Conservation (phyloP, 345 rosid species). For the Eucalyptus sideroxylon region DNA sequence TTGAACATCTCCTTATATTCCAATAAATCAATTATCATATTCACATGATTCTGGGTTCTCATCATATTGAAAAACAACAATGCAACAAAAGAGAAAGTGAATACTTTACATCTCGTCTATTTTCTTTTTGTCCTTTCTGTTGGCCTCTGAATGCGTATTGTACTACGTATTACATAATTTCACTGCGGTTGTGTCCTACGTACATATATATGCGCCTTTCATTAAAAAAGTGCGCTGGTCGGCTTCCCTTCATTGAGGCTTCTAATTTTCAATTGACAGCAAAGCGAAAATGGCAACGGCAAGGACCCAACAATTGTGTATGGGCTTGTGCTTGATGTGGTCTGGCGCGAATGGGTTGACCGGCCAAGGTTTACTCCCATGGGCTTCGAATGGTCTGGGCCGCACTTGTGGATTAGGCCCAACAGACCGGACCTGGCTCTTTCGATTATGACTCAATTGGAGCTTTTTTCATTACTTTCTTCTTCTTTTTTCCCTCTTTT, state of each 20-base stretch:
- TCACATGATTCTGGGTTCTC: too few relatives aligned
- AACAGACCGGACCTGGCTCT: not conserved
- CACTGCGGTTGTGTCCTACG: not conserved
- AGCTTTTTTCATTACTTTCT: too few relatives aligned
- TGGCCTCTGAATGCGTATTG: not conserved
- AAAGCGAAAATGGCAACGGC: too few relatives aligned
- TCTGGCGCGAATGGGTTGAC: not conserved
- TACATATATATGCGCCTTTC: not conserved
- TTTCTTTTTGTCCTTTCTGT: not conserved
- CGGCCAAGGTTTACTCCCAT: not conserved
- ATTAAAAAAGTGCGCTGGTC: not conserved
- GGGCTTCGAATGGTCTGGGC: not conserved
- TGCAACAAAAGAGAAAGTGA: too few relatives aligned
- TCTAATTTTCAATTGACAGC: too few relatives aligned
- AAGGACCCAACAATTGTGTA: too few relatives aligned
- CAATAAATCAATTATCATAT: too few relatives aligned
- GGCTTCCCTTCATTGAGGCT: too few relatives aligned
- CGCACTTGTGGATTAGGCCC: not conserved
- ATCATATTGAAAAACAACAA: too few relatives aligned
- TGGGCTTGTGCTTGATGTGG: not conserved
- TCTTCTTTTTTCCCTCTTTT: too few relatives aligned
- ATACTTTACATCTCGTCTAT: too few relatives aligned
- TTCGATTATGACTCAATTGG: not conserved
- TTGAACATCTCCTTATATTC: accelerated
- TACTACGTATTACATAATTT: not conserved